Conservation (phyloP, 768 basidiomycete genomes). For the Mycena epipterygia region DNA sequence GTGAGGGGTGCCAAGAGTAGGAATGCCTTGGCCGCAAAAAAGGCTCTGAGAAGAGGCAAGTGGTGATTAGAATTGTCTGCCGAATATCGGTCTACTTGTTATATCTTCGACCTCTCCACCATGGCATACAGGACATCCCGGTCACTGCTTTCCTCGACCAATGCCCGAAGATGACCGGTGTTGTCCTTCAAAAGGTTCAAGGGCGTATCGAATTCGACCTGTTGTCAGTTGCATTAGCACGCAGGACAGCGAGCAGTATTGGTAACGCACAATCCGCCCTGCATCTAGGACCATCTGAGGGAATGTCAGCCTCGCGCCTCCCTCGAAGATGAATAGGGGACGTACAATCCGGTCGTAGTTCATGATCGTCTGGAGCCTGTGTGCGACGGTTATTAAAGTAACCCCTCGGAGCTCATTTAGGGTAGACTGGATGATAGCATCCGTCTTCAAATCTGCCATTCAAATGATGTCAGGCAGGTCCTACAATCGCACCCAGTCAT, state of each 20-base stretch:
- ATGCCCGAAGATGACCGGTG: slow-evolving; percentile 52
- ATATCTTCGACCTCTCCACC: slow-evolving; percentile 31
- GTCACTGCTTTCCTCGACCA: slow-evolving; percentile 62
- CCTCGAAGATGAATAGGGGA: neutral
- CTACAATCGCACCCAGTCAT: neutral
- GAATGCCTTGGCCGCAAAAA: slow-evolving; percentile 77
- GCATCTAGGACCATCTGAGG: neutral
- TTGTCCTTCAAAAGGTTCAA: slow-evolving; percentile 58
- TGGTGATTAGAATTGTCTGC: no score
- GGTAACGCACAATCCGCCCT: neutral
- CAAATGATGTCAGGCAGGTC: neutral
- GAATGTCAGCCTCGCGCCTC: neutral
- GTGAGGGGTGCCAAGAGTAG: slow-evolving; percentile 78
- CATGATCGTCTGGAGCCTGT: slow-evolving; percentile 70
- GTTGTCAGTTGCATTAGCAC: neutral
- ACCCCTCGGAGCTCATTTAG: slow-evolving; percentile 58
- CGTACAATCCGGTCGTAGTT: slow-evolving; percentile 71
- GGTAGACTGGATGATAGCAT: slow-evolving; percentile 68
- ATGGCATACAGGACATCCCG: slow-evolving; percentile 52
- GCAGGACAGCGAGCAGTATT: neutral
- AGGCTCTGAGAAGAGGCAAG: slow-evolving; percentile 72
- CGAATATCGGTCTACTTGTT: no score
- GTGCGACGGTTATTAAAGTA: slow-evolving; percentile 72
- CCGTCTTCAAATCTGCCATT: slow-evolving; percentile 69
- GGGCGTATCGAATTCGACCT: slow-evolving; percentile 68